phyloP scores from a whole-genome alignment of 169 alveolate species.

The Plasmodium reichenowi region DNA sequence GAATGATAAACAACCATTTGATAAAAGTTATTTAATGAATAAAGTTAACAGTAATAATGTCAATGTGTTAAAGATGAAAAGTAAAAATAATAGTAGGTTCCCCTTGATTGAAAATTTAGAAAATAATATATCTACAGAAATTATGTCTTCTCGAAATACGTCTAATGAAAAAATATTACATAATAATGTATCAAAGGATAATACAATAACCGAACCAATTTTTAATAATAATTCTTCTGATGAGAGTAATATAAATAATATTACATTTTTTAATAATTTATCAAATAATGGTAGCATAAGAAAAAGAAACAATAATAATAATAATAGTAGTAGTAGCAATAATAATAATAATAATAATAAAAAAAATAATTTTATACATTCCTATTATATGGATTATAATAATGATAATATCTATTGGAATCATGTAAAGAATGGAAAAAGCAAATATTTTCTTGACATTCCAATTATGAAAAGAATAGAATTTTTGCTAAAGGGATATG shows the following conservation, averaged over 20 bases:
- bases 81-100: neutral
- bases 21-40: neutral
- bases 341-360: too few relatives aligned
- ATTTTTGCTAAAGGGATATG: conserved; percentile 65
- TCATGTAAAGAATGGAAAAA: neutral
- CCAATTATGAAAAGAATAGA: conserved; percentile 60
- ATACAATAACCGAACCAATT: neutral
- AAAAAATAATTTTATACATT: too few relatives aligned
- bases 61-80: neutral
- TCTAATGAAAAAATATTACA: conserved; percentile 35
- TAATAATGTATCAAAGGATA: conserved; percentile 1
- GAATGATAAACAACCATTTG: neutral
- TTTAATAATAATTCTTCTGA: conserved; percentile 10
- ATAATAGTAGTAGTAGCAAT: too few relatives aligned
- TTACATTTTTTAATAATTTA: neutral
- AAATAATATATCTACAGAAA: conserved; percentile 15
- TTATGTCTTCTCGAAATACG: conserved; percentile 31
- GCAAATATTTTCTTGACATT: conserved; percentile 22
- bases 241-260: conserved; percentile 2
- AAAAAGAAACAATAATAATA: neutral
- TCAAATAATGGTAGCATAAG: neutral
- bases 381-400: too few relatives aligned
- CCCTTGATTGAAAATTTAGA: neutral
- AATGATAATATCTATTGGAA: too few relatives aligned
- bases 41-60: neutral